Evolutionary conservation across 2,329 filamentous ascomycete genomes (phyloP), one percentile per base, ranked within the genome.

Genomic region (Xylaria hypoxylon): DNA sequence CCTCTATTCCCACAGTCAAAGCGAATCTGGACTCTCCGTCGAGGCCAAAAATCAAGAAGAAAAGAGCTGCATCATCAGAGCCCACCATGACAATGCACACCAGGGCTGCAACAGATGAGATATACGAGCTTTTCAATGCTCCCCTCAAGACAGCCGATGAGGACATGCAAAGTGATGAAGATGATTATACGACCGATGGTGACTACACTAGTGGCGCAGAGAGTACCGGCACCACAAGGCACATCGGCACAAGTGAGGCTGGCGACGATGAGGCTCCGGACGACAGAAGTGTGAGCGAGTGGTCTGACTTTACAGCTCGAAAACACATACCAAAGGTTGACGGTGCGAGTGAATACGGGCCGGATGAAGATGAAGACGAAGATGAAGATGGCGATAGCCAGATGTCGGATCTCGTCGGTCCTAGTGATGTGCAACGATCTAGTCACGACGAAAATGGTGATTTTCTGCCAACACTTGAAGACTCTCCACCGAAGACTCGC

Each of bases 31-130:
- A 96, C 74, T 97, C 95, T 1, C 95, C 94, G 0, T 92, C 92
- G 0, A 88, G 90, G n/a, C 89, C 89, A 3, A 98, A 96, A 79
- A 85, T 95, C 62, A 91, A 90, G 70, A 92, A 92, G 78, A 96
- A 92, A 77, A 90, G 89, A 61, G 73, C 67, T 40, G 71, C 72
- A 2, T 80, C 85, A 2, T 82, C 86, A 58, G 95, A 98, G 79
- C 92, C 94, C n/a, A 99, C 96, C 1, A 97, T 99, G 94, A 99
- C 96, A 0, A 88, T 99, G 71, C 94, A 98, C 76, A 99, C 96
- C 13, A 92, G 89, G 73, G 95, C 96, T 70, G 96, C 96, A 4
- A 97, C 95, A 68, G 94, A 98, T 73, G 96, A 99, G 73, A 97
- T 99, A 59, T 98, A 98, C 75, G 94, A 94, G 64, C 93, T 99